Evolutionary conservation across 2,329 filamentous ascomycete species (phyloP).

Genomic region (Curvularia verruculosa): DNA sequence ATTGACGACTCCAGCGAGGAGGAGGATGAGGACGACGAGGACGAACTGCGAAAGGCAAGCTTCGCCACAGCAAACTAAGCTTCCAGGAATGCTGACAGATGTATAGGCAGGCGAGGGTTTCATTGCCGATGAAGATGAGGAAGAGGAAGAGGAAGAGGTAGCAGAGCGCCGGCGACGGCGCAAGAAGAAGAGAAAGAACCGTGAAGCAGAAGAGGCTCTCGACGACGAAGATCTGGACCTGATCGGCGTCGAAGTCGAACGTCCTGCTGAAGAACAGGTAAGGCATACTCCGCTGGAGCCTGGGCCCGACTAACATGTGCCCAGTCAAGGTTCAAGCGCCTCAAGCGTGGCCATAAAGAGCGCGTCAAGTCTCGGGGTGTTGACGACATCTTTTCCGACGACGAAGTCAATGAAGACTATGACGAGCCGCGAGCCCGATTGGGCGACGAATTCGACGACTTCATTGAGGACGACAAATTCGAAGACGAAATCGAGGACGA

Average conservation of each 20-base stretch:
- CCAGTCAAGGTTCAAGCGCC: constrained; percentile 90
- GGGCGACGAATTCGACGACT: constrained; percentile 63
- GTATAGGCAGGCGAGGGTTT: constrained; percentile 86
- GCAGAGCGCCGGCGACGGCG: constrained; percentile 63
- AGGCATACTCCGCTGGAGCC: constrained; percentile 2
- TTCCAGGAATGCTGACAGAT: constrained; percentile 23
- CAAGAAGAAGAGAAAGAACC: constrained; percentile 75
- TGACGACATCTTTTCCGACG: constrained; percentile 93
- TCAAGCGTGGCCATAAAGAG: constrained; percentile 88
- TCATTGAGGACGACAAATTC: constrained; percentile 93
- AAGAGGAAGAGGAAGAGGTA: constrained; percentile 77
- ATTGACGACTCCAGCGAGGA: constrained; percentile 49
- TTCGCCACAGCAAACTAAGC: neutral
- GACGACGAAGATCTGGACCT: constrained; percentile 97
- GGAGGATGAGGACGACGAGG: constrained; percentile 51
- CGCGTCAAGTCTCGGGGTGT: constrained; percentile 72
- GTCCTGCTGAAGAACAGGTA: constrained; percentile 73
- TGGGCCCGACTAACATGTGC: constrained; percentile 24
- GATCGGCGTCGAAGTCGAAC: constrained; percentile 80
- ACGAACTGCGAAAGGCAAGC: constrained; percentile 41
- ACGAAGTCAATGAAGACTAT: constrained; percentile 72
- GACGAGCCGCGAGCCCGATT: constrained; percentile 50
- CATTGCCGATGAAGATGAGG: constrained; percentile 93
- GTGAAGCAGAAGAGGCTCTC: constrained; percentile 80
- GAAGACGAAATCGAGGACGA: constrained; percentile 82